phyloP scores from a whole-genome alignment of 768 basidiomycete genomes.

The Calocybe cyanea region DNA sequence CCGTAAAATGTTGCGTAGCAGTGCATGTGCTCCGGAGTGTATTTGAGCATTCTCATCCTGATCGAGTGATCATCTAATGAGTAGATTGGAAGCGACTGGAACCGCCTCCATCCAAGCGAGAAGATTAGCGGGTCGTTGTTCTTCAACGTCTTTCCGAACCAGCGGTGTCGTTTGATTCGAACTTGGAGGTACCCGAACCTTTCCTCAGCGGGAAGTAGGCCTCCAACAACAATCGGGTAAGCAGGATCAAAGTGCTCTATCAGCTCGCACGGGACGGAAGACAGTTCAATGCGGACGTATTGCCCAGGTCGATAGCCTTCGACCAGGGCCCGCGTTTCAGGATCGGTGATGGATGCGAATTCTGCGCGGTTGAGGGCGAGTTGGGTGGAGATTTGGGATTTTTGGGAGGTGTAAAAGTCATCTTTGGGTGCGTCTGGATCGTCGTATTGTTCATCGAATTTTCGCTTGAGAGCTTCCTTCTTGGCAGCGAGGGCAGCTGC shows the following conservation, averaged over 20 bases:
- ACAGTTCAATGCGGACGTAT: conserved; percentile 90
- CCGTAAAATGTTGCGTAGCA: conserved; percentile 98
- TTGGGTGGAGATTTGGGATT: conserved; percentile 87
- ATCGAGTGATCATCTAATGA: conserved; percentile 97
- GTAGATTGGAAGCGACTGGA: conserved; percentile 93
- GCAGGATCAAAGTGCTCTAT: conserved; percentile 89
- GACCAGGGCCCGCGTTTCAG: conserved; percentile 74
- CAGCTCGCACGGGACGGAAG: conserved; percentile 84
- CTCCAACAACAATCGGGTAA: conserved; percentile 90
- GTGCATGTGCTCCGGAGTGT: conserved; percentile 99
- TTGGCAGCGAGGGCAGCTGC: conserved; percentile 69
- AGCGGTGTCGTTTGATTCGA: conserved; percentile 93
- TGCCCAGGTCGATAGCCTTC: conserved; percentile 90
- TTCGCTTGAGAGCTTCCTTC: conserved; percentile 88
- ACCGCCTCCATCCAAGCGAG: conserved; percentile 96
- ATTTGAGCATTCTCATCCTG: conserved; percentile 99
- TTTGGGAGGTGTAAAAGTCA: conserved; percentile 91
- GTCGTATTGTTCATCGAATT: conserved; percentile 97
- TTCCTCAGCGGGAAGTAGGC: conserved; percentile 85
- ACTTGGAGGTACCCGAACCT: conserved; percentile 93
- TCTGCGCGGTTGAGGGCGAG: conserved; percentile 80
- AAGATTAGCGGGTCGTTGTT: conserved; percentile 96
- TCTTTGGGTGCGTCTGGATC: conserved; percentile 66
- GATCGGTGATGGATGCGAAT: conserved; percentile 68
- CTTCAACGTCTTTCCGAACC: conserved; percentile 89